A percentile compares a stretch with the other conserved stretches of the same genome.
Conservation (phyloP, 495 filamentous ascomycete genomes). For the Trichoderma orchidacearum region DNA sequence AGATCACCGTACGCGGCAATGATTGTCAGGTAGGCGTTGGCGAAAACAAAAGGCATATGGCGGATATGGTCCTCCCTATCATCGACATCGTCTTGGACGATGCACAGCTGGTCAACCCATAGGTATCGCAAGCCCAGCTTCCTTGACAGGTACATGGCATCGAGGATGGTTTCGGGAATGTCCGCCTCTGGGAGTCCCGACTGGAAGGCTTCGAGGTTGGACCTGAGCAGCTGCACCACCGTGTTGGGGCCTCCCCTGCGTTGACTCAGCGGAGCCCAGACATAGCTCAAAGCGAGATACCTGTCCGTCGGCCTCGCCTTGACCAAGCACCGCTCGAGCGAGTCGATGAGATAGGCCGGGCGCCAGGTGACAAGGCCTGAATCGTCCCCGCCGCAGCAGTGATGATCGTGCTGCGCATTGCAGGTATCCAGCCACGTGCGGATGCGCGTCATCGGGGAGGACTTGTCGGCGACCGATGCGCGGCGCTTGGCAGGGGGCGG, state of each 20-base stretch:
- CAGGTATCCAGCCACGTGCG: constrained; percentile 4
- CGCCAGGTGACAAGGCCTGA: background rate
- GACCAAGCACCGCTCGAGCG: constrained; percentile 3
- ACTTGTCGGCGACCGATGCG: background rate
- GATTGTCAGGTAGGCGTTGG: constrained; percentile 12
- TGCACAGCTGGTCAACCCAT: constrained; percentile 16
- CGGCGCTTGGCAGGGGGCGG: background rate
- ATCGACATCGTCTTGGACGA: constrained; percentile 11
- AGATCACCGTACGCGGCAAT: constrained; percentile 9
- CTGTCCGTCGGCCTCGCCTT: constrained; percentile 2
- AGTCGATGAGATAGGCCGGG: constrained; percentile 6
- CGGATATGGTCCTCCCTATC: constrained; percentile 10
- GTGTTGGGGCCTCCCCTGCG: background rate
- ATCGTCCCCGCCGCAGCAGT: constrained; percentile 1
- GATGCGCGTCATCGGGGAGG: background rate
- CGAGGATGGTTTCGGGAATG: constrained; percentile 6
- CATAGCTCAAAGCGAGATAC: constrained; percentile 12
- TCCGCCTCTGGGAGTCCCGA: constrained; percentile 1
- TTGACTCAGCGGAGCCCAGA: constrained; percentile 6
- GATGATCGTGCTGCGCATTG: constrained; percentile 1
- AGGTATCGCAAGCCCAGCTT: constrained; percentile 10
- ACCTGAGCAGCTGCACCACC: background rate
- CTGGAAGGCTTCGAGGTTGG: constrained; percentile 1
- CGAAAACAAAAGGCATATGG: constrained; percentile 14
- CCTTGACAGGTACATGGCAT: constrained; percentile 6